Percentiles rank a stretch among this genome's conserved stretches.
Evolutionary conservation across 1,139 yeast genomes (phyloP).

Genomic region (Scheffersomyces titani): DNA sequence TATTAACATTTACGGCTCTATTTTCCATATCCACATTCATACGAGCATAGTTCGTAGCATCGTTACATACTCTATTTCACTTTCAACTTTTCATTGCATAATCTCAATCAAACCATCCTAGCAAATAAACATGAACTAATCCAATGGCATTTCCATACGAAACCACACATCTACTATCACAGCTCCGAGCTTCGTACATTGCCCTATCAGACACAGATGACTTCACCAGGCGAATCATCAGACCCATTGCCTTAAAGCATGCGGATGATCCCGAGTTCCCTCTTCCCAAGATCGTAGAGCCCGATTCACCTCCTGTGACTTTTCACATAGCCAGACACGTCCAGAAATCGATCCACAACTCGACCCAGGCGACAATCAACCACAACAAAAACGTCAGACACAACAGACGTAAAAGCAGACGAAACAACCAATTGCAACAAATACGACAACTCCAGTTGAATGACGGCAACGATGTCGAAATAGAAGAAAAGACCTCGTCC

Average conservation of each 20-base stretch:
- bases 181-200: slow-evolving; percentile 33
- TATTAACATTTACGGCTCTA: neutral
- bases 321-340: slow-evolving; percentile 28
- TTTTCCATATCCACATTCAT: too few species aligned
- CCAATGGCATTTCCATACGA: slow-evolving; percentile 42
- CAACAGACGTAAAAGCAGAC: neutral
- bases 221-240: slow-evolving; percentile 23
- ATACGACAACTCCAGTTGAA: neutral
- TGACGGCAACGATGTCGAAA: neutral
- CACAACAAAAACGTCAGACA: neutral
- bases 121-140: neutral
- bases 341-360: slow-evolving; percentile 7
- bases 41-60: neutral
- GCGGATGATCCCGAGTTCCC: neutral
- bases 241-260: slow-evolving; percentile 13
- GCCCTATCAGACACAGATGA: slow-evolving; percentile 29
- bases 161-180: slow-evolving; percentile 29
- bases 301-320: slow-evolving; percentile 38
- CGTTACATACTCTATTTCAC: neutral
- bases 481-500: neutral
- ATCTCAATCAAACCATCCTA: neutral
- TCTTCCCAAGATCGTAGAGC: slow-evolving; percentile 6
- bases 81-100: neutral
- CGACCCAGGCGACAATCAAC: neutral
- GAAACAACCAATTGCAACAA: neutral